phyloP scores from a whole-genome alignment of 2,329 filamentous ascomycete species.

The Neurospora crassa region DNA sequence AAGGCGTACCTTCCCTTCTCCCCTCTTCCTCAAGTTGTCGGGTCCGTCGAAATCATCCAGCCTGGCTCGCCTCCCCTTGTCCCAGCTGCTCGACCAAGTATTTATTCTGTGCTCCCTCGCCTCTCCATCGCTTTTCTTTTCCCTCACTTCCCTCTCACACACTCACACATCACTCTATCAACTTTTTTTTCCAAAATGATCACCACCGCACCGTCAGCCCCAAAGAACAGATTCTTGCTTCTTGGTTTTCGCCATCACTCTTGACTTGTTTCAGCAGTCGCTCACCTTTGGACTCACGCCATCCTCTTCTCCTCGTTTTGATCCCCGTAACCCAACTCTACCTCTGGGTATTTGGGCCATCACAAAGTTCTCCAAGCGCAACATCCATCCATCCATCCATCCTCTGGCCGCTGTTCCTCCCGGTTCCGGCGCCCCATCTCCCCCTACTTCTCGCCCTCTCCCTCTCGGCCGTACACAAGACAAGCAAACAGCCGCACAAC shows the following conservation, averaged over 20 bases:
- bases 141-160: background rate
- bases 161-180: background rate
- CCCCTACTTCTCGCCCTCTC: background rate
- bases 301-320: background rate
- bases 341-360: background rate
- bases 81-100: background rate
- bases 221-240: background rate
- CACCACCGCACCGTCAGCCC: background rate
- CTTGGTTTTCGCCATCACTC: background rate
- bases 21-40: background rate
- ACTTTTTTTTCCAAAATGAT: background rate
- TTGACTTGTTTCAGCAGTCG: too few relatives aligned
- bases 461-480: background rate
- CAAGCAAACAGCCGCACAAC: background rate
- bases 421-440: background rate
- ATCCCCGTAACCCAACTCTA: background rate
- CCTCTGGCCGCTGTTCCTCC: background rate
- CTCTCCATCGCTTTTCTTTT: background rate
- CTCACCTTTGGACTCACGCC: background rate
- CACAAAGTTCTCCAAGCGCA: background rate
- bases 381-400: too few relatives aligned
- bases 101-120: background rate
- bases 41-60: background rate
- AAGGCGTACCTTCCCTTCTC: background rate
- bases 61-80: background rate